Conservation (phyloP, 768 basidiomycete genomes). For the Clavaria fumosa region DNA sequence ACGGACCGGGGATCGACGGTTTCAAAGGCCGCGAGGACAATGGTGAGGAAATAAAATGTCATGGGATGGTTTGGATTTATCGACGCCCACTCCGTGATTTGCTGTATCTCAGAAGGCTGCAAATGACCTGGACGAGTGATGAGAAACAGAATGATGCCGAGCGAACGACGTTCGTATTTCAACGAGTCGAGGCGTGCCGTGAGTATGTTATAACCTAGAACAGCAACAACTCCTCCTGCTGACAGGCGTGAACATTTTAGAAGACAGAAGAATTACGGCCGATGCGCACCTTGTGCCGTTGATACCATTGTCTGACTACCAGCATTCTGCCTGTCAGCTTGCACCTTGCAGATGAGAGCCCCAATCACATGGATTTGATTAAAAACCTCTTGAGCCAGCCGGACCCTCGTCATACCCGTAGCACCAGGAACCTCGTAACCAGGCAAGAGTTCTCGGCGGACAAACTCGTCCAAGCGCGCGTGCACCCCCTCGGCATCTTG, state of each 20-base stretch:
- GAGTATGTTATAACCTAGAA: slow-evolving; percentile 51
- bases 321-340: slow-evolving; percentile 46
- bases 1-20: slow-evolving; percentile 37
- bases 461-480: slow-evolving; percentile 36
- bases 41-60: slow-evolving; percentile 51
- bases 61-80: slow-evolving; percentile 51
- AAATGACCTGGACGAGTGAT: slow-evolving; percentile 51
- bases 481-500: slow-evolving; percentile 20
- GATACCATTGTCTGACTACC: slow-evolving; percentile 42
- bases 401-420: slow-evolving; percentile 39
- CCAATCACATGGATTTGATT: slow-evolving; percentile 35
- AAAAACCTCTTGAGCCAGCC: slow-evolving; percentile 48
- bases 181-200: slow-evolving; percentile 58
- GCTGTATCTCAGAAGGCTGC: slow-evolving; percentile 41
- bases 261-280: no score
- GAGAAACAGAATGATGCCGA: slow-evolving; percentile 47
- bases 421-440: slow-evolving; percentile 19
- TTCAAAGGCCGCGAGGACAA: slow-evolving; percentile 53
- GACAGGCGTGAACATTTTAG: no score
- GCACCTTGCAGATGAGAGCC: no score
- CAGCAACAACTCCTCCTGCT: slow-evolving; percentile 24
- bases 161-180: slow-evolving; percentile 53
- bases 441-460: slow-evolving; percentile 37
- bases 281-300: slow-evolving; percentile 40
- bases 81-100: slow-evolving; percentile 57